Base-by-base conservation (phyloP, 768 basidiomycete species). In the Mycena olivaceomarginata region DNA sequence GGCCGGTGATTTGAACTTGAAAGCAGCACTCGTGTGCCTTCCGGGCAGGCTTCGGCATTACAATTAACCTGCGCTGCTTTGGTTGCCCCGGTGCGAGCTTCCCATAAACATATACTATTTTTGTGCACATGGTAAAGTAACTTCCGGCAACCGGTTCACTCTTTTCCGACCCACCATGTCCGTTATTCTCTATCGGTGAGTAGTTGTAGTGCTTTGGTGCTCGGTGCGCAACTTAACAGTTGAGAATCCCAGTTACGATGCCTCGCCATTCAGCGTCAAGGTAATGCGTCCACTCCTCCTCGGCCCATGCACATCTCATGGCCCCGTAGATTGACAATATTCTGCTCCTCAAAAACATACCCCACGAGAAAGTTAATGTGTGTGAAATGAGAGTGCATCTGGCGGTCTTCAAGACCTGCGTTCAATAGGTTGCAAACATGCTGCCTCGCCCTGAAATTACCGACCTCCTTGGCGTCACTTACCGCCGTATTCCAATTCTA, bases 401-500 rank as follows among this genome's bases (percentile, higher is more conserved):
- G 25, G 22, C 16, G 12, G 40, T 57, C 57, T 41, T 57, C 48
- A 45, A 39, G 18, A 56, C 62, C 39, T 66, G 25, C 13, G 67
- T 31, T 31, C 31, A 31, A 13, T 75, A 93, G 92, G 90, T 92
- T 15, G 84, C 90, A 2, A 81, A 81, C 65, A 83, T 86, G n/a
- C 85, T 91, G 9, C 92, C 92, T 53, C 91, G 92, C 10, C 90
- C 92, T 9, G 92, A 91, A 80, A 87, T 93, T 63, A 87, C 90
- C 67, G 88, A 90, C n/a, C 81, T 88, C 2, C 86, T 90, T 11
- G 92, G 92, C 7, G 83, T 93, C 15, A 84, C 84, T 40, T 93
- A 93, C 82, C 90, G 93, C 10, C 88, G 90, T 15, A 91, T 94
- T 41, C 92, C 92, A 11, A 85, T 93, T n/a, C 87, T 92, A 10